Evolutionary conservation across 2,329 filamentous ascomycete genomes (phyloP).

Genomic region (Ophiostoma angusticollis): DNA sequence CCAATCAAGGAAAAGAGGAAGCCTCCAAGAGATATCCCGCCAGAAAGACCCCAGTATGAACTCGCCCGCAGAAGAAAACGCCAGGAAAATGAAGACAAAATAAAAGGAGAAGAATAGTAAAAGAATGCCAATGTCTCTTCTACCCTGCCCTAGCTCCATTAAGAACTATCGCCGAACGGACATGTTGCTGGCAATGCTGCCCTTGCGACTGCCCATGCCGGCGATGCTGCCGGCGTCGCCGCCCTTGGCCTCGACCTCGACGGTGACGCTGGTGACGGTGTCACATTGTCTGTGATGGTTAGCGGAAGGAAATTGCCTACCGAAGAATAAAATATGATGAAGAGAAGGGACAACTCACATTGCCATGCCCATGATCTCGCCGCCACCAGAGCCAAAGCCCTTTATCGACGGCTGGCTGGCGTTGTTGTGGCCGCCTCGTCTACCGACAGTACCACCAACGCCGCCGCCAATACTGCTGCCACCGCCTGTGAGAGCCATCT

Average conservation of each 20-base stretch:
- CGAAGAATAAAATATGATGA: too few relatives aligned
- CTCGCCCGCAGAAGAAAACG: too few relatives aligned
- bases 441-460: too few relatives aligned
- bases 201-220: slow-evolving; percentile 15
- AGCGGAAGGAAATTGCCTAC: neutral
- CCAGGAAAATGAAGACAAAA: neutral
- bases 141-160: too few relatives aligned
- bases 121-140: neutral
- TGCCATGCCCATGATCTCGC: slow-evolving; percentile 9
- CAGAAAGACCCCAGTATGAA: too few relatives aligned
- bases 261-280: slow-evolving; percentile 29
- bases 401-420: slow-evolving; percentile 6
- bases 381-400: slow-evolving; percentile 5
- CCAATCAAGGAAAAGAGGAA: too few relatives aligned
- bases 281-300: slow-evolving; percentile 26
- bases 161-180: neutral
- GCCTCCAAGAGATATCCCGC: too few relatives aligned
- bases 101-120: neutral
- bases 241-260: slow-evolving; percentile 20
- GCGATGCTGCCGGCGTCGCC: slow-evolving; percentile 13
- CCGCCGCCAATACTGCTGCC: too few relatives aligned
- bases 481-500: too few relatives aligned
- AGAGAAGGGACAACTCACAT: slow-evolving; percentile 6
- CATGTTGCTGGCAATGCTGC: slow-evolving; percentile 11
- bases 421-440: slow-evolving; percentile 11